Evolutionary conservation across 83 land plant genomes (phyloP).

Genomic region (Picea abies): DNA sequence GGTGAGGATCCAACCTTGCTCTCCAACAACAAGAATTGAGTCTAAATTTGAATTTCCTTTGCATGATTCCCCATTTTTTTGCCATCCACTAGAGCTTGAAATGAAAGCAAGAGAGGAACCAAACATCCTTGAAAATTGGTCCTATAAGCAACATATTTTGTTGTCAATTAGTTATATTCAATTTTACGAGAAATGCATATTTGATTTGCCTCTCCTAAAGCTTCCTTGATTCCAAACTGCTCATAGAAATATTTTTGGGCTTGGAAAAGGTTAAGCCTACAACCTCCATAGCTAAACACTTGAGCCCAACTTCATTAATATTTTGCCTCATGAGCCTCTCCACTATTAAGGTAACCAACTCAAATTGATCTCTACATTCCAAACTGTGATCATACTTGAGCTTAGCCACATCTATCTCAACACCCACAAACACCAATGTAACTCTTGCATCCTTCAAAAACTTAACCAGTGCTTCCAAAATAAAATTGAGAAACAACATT

Average conservation of each 20-base stretch:
- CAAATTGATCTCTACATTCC: constrained; percentile 31
- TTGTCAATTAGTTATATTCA: no score
- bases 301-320: constrained; percentile 40
- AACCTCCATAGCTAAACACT: constrained; percentile 47
- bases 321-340: constrained; percentile 16
- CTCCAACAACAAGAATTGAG: no score
- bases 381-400: constrained; percentile 50
- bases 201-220: constrained; percentile 47
- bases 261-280: constrained; percentile 54
- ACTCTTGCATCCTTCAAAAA: constrained; percentile 46
- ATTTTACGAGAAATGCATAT: constrained; percentile 36
- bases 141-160: constrained; percentile 17
- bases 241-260: constrained; percentile 56
- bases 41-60: no score
- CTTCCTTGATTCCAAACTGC: constrained; percentile 55
- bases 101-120: no score
- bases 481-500: constrained; percentile 46
- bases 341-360: constrained; percentile 52
- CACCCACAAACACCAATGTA: constrained; percentile 73
- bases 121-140: no score
- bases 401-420: constrained; percentile 49
- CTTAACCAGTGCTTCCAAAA: constrained; percentile 38
- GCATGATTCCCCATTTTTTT: no score
- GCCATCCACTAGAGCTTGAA: no score
- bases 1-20: no score